These are phyloP conservation scores for Boletales sp. DNA, from an alignment of 768 basidiomycete genomes.

Conservation along the genomic window DNA sequence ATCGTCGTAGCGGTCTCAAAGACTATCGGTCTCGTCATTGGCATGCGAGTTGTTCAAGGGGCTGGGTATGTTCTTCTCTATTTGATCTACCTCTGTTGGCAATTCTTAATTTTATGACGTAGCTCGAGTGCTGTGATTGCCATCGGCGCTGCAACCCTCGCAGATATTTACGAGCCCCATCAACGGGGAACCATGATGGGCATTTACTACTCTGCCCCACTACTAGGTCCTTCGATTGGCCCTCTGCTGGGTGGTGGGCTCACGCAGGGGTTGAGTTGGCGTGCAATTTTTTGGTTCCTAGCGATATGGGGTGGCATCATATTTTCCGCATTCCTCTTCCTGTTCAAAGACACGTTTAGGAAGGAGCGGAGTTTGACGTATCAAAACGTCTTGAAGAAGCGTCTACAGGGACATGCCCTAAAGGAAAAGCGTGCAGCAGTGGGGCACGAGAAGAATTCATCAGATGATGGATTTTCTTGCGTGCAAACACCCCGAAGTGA, in stretches of 20 bases:
- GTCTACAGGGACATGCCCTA: conserved; percentile 26
- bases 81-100: not conserved
- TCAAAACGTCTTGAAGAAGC: conserved; percentile 56
- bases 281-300: conserved; percentile 84
- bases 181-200: conserved; percentile 81
- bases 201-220: conserved; percentile 74
- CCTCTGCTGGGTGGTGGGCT: conserved; percentile 70
- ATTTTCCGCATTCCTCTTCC: conserved; percentile 55
- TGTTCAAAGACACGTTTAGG: conserved; percentile 83
- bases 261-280: conserved; percentile 69
- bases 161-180: conserved; percentile 73
- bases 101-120: not conserved
- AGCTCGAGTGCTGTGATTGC: conserved; percentile 68
- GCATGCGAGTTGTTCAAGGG: conserved; percentile 65
- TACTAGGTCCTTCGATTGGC: conserved; percentile 68
- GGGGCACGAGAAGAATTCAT: conserved; percentile 2
- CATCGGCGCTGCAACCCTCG: conserved; percentile 68
- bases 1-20: conserved; percentile 55
- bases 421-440: not conserved
- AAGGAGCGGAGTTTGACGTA: conserved; percentile 79
- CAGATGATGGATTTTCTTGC: not conserved
- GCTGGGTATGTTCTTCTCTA: conserved; percentile 42
- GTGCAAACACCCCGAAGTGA: conserved; percentile 16
- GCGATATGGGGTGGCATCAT: conserved; percentile 57
- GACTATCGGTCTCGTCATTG: conserved; percentile 57